These are phyloP conservation scores for Hansenula sp. DNA, from an alignment of 1,139 yeast genomes.

Conservation along the genomic window DNA sequence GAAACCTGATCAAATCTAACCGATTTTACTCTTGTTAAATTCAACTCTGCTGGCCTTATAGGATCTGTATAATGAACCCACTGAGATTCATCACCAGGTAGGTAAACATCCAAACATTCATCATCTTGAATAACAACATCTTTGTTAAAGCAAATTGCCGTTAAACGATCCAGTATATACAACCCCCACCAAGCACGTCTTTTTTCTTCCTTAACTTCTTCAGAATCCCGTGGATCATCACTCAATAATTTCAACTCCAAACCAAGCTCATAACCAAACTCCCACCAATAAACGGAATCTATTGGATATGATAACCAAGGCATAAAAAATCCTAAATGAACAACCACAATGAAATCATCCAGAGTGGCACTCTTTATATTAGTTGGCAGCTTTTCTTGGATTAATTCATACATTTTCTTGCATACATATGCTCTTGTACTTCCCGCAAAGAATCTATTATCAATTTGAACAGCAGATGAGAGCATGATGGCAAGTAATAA, in stretches of 20 bases:
- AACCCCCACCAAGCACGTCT: slow-evolving; percentile 40
- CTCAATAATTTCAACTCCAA: slow-evolving; percentile 28
- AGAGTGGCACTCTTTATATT: slow-evolving; percentile 20
- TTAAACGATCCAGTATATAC: slow-evolving; percentile 35
- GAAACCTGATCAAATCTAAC: slow-evolving; percentile 11
- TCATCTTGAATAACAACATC: slow-evolving; percentile 29
- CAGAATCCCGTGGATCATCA: slow-evolving; percentile 15
- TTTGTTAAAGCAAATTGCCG: slow-evolving; percentile 34
- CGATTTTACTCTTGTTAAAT: slow-evolving; percentile 11
- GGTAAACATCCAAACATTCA: slow-evolving; percentile 27
- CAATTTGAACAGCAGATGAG: slow-evolving; percentile 33
- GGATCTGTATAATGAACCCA: slow-evolving; percentile 23
- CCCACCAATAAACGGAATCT: slow-evolving; percentile 36
- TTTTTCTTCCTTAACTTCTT: slow-evolving; percentile 33
- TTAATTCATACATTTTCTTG: slow-evolving; percentile 12
- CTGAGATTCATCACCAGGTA: slow-evolving; percentile 30
- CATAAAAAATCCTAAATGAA: slow-evolving; percentile 34
- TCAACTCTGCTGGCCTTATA: slow-evolving; percentile 12
- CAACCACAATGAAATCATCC: slow-evolving; percentile 34
- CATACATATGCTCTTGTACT: slow-evolving; percentile 18
- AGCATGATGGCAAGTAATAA: slow-evolving; percentile 30
- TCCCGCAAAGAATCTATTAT: slow-evolving; percentile 31
- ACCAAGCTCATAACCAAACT: slow-evolving; percentile 26
- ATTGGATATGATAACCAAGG: slow-evolving; percentile 36
- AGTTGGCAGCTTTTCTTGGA: slow-evolving; percentile 13